A percentile compares a stretch with the other conserved stretches of the same genome.
Evolutionary conservation across 192 early-diverging fungal species (phyloP).

Genomic region (Phlyctochytrium planicorne): DNA sequence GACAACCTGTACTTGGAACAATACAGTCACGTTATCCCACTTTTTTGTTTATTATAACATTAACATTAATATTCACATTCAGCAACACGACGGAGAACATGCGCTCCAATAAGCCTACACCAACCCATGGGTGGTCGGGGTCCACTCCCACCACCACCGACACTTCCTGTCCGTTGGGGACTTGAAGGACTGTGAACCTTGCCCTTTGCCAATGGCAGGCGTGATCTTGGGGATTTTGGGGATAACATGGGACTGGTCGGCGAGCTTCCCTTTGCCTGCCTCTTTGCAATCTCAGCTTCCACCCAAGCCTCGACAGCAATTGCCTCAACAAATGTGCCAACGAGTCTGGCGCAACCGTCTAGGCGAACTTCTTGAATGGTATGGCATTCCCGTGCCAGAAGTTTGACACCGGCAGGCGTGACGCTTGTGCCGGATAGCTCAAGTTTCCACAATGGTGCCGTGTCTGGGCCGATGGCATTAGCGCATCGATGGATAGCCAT

Average conservation of each 20-base stretch:
- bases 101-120: neutral
- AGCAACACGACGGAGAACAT: neutral
- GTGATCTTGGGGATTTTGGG: neutral
- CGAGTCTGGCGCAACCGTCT: constrained; percentile 20
- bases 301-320: constrained; percentile 25
- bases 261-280: neutral
- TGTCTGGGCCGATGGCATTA: neutral
- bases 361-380: constrained; percentile 18
- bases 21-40: too few relatives aligned
- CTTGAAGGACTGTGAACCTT: too few relatives aligned
- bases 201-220: neutral
- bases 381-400: constrained; percentile 18
- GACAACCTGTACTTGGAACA: too few relatives aligned
- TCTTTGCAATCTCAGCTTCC: neutral
- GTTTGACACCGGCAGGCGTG: constrained; percentile 1
- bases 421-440: constrained; percentile 1
- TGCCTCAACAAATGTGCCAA: constrained; percentile 15
- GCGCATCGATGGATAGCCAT: neutral
- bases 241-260: neutral
- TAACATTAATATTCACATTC: neutral
- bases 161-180: too few relatives aligned
- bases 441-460: neutral
- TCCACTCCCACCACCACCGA: too few relatives aligned
- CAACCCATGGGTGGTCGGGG: neutral
- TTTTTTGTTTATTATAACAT: too few relatives aligned